phyloP scores from a whole-genome alignment of 169 alveolate genomes.

The Pseudocohnilembus persalinus region DNA sequence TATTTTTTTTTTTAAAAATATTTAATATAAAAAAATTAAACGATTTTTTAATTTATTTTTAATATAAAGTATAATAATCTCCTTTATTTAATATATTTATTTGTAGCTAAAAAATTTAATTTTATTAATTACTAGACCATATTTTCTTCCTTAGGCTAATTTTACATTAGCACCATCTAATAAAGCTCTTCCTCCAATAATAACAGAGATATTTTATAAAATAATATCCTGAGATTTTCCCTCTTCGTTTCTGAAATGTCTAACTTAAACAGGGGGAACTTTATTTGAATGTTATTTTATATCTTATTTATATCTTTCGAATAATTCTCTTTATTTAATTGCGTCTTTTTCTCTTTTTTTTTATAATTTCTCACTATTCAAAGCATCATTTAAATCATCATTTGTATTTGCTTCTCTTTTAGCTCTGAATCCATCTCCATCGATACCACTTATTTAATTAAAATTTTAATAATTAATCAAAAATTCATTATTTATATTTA shows the following conservation, averaged over 20 bases:
- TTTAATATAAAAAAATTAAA: too few species aligned
- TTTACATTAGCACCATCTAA: conserved; percentile 91
- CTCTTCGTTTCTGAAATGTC: conserved; percentile 41
- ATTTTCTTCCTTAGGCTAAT: conserved; percentile 90
- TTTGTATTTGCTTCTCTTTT: conserved; percentile 24
- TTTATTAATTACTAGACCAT: conserved; percentile 95
- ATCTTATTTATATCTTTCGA: conserved; percentile 29
- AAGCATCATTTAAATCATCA: conserved; percentile 16
- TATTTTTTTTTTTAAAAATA: too few species aligned
- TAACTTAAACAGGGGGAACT: conserved; percentile 26
- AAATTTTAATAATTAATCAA: conserved; percentile 5
- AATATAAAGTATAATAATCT: too few species aligned
- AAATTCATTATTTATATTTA: too few species aligned
- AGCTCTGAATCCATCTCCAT: conserved; percentile 27
- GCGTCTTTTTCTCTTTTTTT: conserved; percentile 18
- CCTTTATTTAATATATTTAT: too few species aligned
- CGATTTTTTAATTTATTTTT: too few species aligned
- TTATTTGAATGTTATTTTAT: not conserved
- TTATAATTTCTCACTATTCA: not conserved
- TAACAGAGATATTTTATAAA: conserved; percentile 84
- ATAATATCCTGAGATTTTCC: conserved; percentile 36
- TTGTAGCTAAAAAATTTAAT: too few species aligned
- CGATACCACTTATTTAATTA: not conserved
- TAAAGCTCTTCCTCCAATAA: conserved; percentile 94
- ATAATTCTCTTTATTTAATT: not conserved